Conservation (phyloP, 2,329 filamentous ascomycete species). For the Xylariaceae sp. region DNA sequence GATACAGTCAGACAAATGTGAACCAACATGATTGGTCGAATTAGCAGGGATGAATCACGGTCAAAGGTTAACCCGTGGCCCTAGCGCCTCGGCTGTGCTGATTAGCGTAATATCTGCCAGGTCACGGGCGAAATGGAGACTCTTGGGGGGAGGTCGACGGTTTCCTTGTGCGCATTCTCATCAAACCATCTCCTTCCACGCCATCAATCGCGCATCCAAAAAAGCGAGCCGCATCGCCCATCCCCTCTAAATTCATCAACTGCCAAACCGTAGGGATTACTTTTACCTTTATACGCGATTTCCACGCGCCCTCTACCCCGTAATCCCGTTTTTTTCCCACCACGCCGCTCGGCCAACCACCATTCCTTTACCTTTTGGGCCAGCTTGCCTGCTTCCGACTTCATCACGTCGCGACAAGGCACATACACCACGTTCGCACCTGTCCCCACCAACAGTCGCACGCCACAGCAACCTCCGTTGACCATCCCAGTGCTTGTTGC, state of each 20-base stretch:
- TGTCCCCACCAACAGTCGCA: conserved; percentile 8
- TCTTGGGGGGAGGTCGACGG: conserved; percentile 19
- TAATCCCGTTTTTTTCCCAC: conserved; percentile 29
- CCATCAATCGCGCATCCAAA: conserved; percentile 54
- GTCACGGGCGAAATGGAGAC: conserved; percentile 29
- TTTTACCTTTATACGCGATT: conserved; percentile 52
- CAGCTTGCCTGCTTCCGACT: not conserved
- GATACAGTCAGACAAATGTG: conserved; percentile 3
- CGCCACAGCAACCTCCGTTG: not conserved
- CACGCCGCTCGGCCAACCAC: conserved; percentile 26
- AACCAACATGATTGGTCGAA: conserved; percentile 3
- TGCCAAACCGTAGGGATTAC: conserved; percentile 51
- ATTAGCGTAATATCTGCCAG: conserved; percentile 21
- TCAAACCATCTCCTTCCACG: conserved; percentile 33
- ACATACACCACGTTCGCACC: conserved; percentile 1
- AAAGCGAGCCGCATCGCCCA: conserved; percentile 51
- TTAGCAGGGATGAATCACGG: conserved; percentile 1
- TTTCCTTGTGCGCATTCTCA: conserved; percentile 30
- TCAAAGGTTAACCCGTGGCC: conserved; percentile 14
- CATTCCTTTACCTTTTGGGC: conserved; percentile 6
- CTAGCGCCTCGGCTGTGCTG: conserved; percentile 10
- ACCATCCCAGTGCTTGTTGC: no score
- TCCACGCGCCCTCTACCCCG: conserved; percentile 40
- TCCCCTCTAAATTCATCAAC: conserved; percentile 56
- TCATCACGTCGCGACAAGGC: conserved; percentile 5